phyloP scores from a whole-genome alignment of 2,329 filamentous ascomycete species.

The Beauveria varroae region DNA sequence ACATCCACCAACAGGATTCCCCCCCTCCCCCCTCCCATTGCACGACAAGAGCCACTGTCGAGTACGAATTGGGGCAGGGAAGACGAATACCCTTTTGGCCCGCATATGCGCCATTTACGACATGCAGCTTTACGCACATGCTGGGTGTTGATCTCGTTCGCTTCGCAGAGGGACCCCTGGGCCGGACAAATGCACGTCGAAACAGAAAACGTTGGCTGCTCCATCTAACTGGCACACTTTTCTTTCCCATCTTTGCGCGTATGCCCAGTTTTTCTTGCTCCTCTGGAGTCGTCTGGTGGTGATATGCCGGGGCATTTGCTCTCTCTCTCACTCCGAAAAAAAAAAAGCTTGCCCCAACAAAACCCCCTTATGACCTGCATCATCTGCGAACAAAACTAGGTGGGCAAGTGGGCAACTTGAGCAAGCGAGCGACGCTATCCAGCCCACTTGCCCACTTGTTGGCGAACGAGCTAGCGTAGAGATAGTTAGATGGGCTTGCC shows the following conservation, averaged over 20 bases:
- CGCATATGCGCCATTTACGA: not conserved
- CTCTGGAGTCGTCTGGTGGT: not conserved
- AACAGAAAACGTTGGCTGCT: too few species aligned
- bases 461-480: not conserved
- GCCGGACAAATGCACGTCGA: too few species aligned
- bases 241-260: not conserved
- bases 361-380: constrained; percentile 3
- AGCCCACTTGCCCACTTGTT: not conserved
- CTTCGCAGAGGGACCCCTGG: not conserved
- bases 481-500: not conserved
- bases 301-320: too few species aligned
- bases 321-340: too few species aligned
- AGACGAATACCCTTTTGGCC: not conserved
- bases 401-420: not conserved
- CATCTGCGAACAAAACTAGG: not conserved
- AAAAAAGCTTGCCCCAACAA: not conserved
- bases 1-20: not conserved
- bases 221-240: not conserved
- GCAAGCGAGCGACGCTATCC: not conserved
- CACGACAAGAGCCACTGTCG: not conserved
- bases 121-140: not conserved
- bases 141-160: not conserved
- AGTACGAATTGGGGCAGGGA: not conserved
- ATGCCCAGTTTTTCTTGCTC: not conserved
- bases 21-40: not conserved